Evolutionary conservation across 345 rosid species (phyloP), one percentile per base, ranked within the genome.

Genomic region (Conringia planisiliqua): DNA sequence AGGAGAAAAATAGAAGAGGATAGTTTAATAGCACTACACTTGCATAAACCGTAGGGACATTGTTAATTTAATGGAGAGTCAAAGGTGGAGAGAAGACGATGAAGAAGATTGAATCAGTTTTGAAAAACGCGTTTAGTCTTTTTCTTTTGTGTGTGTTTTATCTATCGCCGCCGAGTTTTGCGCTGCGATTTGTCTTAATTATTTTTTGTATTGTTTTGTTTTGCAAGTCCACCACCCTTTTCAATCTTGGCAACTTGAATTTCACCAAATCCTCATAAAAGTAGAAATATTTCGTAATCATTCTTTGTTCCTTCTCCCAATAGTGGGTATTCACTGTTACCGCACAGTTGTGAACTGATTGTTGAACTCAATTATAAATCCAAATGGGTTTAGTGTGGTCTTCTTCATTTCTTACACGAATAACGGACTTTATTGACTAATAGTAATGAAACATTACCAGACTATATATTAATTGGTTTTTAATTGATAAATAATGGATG

Each of bases 1-100:
- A 26, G 7, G 47, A 55, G 52, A 18, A n/a, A 27, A 22, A 42
- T 42, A 43, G 30, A 7, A n/a, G 48, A 26, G 32, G 60, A 56
- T 66, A 59, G 69, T 50, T 72, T 42, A 72, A 72, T 66, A 72
- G 77, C 73, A 72, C 52, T 66, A 78, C 50, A 78, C 35, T 66
- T 72, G 73, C 73, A 78, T 78, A 72, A 59, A 59, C 75, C 51
- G 61, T 57, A 13, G 29, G 68, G 66, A 48, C 46, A 36, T 30
- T 40, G 71, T 60, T 30, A 62, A 42, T 72, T 43, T 16, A 76
- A 70, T 17, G 58, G 70, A 55, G 59, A 64, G 72, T 65, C 76
- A 77, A 64, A 64, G 69, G 62, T 36, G 65, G 52, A 68, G 52
- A 58, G 72, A 77, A n/a, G 72, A 57, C 4, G 75, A 70, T 27